Evolutionary conservation across 306 rosid genomes (phyloP).

Genomic region (Chamaecrista fasciculata): DNA sequence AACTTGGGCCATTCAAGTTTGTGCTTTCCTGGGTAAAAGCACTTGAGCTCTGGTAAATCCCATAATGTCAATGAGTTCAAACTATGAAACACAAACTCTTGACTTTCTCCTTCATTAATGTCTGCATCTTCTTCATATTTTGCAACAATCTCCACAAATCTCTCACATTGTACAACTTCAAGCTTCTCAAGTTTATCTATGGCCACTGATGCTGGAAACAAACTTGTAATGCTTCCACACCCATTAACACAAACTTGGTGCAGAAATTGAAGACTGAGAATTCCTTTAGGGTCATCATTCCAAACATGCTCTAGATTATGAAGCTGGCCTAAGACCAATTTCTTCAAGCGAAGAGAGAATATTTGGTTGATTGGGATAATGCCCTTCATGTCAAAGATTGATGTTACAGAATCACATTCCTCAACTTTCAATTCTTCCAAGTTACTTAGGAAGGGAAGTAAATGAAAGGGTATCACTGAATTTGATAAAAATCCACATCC

Average conservation of each 20-base stretch:
- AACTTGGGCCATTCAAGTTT: neutral
- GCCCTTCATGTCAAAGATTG: neutral
- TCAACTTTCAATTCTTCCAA: neutral
- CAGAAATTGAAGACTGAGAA: neutral
- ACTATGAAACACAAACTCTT: neutral
- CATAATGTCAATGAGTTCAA: neutral
- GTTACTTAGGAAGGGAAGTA: neutral
- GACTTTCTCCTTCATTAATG: too few relatives aligned
- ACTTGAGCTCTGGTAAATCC: neutral
- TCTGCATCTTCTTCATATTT: neutral
- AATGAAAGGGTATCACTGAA: neutral
- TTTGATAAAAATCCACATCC: neutral
- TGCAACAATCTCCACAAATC: neutral
- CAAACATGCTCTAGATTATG: neutral
- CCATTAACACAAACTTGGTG: neutral
- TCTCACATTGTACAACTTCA: neutral
- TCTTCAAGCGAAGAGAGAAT: neutral
- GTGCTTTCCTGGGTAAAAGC: neutral
- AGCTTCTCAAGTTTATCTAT: neutral
- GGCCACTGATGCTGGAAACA: slow-evolving; percentile 6
- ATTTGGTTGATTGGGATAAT: neutral
- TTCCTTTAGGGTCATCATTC: neutral
- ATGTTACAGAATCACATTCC: neutral
- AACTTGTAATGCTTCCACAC: neutral
- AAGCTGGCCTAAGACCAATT: neutral